Evolutionary conservation across 2,329 filamentous ascomycete genomes (phyloP).

Genomic region (Anthostomella pinea): DNA sequence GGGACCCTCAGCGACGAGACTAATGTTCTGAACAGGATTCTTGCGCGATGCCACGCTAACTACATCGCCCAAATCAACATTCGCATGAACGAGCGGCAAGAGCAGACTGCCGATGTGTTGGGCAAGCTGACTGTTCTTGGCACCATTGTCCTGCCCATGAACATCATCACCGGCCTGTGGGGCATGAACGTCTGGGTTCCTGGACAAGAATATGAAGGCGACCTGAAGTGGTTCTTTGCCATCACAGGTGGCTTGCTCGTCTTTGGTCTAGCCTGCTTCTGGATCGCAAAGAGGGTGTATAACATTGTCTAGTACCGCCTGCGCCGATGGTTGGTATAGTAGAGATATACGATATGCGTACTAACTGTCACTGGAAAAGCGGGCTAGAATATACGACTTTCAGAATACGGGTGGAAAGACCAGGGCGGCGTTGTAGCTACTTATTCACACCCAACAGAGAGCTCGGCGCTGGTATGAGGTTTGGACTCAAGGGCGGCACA

Average conservation of each 20-base stretch:
- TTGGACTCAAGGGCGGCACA: no score
- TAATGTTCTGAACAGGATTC: conserved; percentile 57
- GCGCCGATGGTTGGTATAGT: no score
- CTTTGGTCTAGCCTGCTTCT: conserved; percentile 78
- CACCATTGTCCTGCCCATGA: conserved; percentile 97
- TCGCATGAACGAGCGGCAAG: conserved; percentile 95
- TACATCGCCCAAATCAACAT: conserved; percentile 99
- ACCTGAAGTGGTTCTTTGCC: conserved; percentile 71
- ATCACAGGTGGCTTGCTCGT: conserved; percentile 71
- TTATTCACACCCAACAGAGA: no score
- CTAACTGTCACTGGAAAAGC: no score
- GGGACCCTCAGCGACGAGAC: no score
- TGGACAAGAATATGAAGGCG: conserved; percentile 77
- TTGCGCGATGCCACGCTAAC: conserved; percentile 88
- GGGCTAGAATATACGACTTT: no score
- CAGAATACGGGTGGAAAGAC: no score
- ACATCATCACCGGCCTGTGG: conserved; percentile 97
- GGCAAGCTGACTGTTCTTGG: conserved; percentile 93
- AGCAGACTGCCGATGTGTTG: conserved; percentile 91
- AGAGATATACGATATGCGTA: no score
- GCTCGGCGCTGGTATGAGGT: no score
- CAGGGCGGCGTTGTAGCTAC: no score
- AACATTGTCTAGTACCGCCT: conserved; percentile 57
- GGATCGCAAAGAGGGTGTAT: conserved; percentile 80
- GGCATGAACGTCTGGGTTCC: conserved; percentile 98